Evolutionary conservation across 1,284 basidiomycete genomes (phyloP).

Genomic region (Tremellales sp.): DNA sequence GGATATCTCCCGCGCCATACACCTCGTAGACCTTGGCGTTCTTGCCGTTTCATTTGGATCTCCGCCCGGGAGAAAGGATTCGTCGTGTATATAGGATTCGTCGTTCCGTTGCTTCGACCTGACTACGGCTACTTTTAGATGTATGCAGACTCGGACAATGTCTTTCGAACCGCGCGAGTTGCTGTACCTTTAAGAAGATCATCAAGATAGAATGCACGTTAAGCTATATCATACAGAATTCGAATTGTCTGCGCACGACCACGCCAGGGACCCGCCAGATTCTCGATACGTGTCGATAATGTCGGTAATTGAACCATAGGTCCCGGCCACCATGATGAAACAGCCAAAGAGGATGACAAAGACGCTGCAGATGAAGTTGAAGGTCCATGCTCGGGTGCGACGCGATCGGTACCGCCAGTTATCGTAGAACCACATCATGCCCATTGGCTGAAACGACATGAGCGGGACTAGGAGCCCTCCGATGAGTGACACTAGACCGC

Average conservation of each 20-base stretch:
- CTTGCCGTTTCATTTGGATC: too few relatives aligned
- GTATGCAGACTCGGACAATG: too few relatives aligned
- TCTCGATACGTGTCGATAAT: constrained; percentile 26
- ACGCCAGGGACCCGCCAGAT: constrained; percentile 22
- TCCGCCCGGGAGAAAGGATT: too few relatives aligned
- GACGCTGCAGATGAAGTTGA: constrained; percentile 22
- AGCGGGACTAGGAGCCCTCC: constrained; percentile 8
- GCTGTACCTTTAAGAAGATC: too few relatives aligned
- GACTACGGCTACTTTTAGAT: too few relatives aligned
- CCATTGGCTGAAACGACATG: neutral
- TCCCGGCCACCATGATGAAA: constrained; percentile 15
- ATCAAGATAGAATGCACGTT: too few relatives aligned
- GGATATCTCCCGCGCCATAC: constrained; percentile 18
- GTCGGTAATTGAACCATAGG: constrained; percentile 31
- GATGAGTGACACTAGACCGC: constrained; percentile 30
- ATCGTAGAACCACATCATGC: constrained; percentile 32
- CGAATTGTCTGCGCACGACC: constrained; percentile 38
- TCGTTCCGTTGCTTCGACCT: neutral
- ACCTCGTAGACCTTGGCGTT: constrained; percentile 12
- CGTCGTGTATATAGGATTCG: neutral
- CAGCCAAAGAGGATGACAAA: constrained; percentile 26
- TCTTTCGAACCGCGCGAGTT: too few relatives aligned
- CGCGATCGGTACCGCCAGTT: constrained; percentile 11
- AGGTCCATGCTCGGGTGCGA: constrained; percentile 1
- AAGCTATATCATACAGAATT: constrained; percentile 17